Conservation (phyloP, 768 basidiomycete genomes). For the Cystobasidium ongulense region DNA sequence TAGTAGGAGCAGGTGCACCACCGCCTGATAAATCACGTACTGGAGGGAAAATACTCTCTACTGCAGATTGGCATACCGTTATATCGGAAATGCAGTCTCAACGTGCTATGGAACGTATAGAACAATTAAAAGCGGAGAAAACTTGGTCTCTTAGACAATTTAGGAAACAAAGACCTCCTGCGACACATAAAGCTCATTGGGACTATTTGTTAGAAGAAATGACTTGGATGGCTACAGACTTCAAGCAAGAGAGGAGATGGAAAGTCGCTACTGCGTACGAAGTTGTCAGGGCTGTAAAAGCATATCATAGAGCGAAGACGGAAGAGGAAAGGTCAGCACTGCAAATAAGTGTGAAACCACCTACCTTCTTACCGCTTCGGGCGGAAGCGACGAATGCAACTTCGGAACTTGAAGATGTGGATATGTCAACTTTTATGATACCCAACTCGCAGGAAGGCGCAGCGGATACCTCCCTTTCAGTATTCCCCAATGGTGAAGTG, state of each 20-base stretch:
- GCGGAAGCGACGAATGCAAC: constrained; percentile 49
- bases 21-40: constrained; percentile 23
- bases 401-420: constrained; percentile 47
- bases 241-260: constrained; percentile 88
- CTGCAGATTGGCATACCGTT: constrained; percentile 29
- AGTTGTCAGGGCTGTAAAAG: constrained; percentile 68
- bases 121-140: constrained; percentile 66
- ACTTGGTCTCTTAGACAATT: constrained; percentile 91
- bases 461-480: background rate
- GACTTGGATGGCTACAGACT: constrained; percentile 97
- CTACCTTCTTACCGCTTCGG: constrained; percentile 55
- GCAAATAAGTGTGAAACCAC: constrained; percentile 40
- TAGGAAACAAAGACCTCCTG: constrained; percentile 78
- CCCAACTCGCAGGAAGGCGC: background rate
- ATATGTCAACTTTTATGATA: constrained; percentile 34
- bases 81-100: constrained; percentile 36
- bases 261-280: constrained; percentile 76
- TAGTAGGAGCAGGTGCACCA: constrained; percentile 21
- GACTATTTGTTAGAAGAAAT: constrained; percentile 95
- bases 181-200: constrained; percentile 78
- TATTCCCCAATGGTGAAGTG: background rate
- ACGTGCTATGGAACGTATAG: constrained; percentile 68
- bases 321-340: constrained; percentile 58
- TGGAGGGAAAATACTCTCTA: constrained; percentile 2
- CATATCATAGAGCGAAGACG: constrained; percentile 71